Conservation (phyloP, 257 asterid species). For the Apocynum venetum region DNA sequence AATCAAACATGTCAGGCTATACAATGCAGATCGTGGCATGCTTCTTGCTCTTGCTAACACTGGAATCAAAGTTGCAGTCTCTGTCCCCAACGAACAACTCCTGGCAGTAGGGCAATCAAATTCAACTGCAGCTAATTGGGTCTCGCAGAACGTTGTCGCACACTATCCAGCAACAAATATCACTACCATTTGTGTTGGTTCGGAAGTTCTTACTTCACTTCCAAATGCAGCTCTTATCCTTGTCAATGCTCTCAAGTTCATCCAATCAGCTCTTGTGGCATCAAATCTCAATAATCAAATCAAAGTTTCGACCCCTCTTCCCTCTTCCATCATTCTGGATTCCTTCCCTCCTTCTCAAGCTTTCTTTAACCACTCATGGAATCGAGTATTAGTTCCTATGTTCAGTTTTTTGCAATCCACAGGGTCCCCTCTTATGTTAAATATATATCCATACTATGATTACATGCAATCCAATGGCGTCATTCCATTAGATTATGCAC, state of each 20-base stretch:
- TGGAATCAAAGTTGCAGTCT: slow-evolving; percentile 59
- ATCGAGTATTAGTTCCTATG: slow-evolving; percentile 52
- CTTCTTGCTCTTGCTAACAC: slow-evolving; percentile 82
- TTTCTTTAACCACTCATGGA: slow-evolving; percentile 64
- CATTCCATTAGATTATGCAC: slow-evolving; percentile 79
- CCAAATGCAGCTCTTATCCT: slow-evolving; percentile 68
- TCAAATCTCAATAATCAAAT: slow-evolving; percentile 65
- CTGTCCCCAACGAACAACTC: slow-evolving; percentile 73
- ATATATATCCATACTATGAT: slow-evolving; percentile 68
- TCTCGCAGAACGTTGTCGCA: slow-evolving; percentile 64
- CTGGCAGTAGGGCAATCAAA: slow-evolving; percentile 75
- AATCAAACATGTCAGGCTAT: slow-evolving; percentile 58
- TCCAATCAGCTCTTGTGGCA: slow-evolving; percentile 78
- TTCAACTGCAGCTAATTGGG: slow-evolving; percentile 87
- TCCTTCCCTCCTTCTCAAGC: slow-evolving; percentile 81
- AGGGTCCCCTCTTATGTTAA: slow-evolving; percentile 65
- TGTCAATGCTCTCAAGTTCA: slow-evolving; percentile 52
- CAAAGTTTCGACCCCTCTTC: slow-evolving; percentile 71
- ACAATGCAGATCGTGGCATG: slow-evolving; percentile 72
- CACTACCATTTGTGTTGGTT: slow-evolving; percentile 69
- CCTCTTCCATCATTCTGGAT: slow-evolving; percentile 68
- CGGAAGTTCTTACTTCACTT: slow-evolving; percentile 60
- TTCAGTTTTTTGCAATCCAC: slow-evolving; percentile 65
- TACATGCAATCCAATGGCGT: slow-evolving; percentile 66
- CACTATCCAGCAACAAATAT: slow-evolving; percentile 76